These are phyloP conservation scores for Penicillium ochrochloron DNA, from an alignment of 495 filamentous ascomycete species.

Conservation along the genomic window DNA sequence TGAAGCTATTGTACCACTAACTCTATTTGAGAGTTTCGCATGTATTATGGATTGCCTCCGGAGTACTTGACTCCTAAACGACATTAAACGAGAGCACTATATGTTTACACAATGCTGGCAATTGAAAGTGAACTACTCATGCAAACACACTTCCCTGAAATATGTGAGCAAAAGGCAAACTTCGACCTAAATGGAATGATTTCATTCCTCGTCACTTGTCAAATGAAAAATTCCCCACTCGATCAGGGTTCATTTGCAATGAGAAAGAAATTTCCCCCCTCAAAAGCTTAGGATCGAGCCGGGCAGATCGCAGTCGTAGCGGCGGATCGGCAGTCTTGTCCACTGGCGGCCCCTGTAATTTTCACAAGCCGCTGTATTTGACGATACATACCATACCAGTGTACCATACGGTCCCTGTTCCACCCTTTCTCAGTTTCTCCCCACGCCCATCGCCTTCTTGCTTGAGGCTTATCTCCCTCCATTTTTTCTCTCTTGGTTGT, in stretches of 20 bases:
- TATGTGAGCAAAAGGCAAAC: background rate
- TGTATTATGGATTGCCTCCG: background rate
- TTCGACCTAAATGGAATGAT: background rate
- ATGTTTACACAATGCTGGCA: background rate
- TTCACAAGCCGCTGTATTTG: slow-evolving; percentile 12
- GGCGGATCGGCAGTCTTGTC: slow-evolving; percentile 25
- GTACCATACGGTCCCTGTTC: background rate
- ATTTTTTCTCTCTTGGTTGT: slow-evolving; percentile 15
- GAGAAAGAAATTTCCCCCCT: background rate
- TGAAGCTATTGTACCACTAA: background rate
- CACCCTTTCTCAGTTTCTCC: slow-evolving; percentile 19
- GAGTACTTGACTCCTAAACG: background rate
- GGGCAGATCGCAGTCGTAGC: slow-evolving; percentile 15
- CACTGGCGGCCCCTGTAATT: slow-evolving; percentile 18
- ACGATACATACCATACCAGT: background rate
- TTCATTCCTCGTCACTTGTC: background rate
- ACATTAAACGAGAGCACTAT: background rate
- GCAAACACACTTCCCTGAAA: background rate
- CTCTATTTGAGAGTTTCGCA: background rate
- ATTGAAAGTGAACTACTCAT: background rate
- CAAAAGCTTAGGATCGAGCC: slow-evolving; percentile 19
- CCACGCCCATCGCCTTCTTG: slow-evolving; percentile 20
- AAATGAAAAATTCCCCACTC: background rate
- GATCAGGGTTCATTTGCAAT: background rate
- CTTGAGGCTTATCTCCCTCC: slow-evolving; percentile 11